phyloP scores from a whole-genome alignment of 371 early-diverging fungal species.

The Mucor racemosus region DNA sequence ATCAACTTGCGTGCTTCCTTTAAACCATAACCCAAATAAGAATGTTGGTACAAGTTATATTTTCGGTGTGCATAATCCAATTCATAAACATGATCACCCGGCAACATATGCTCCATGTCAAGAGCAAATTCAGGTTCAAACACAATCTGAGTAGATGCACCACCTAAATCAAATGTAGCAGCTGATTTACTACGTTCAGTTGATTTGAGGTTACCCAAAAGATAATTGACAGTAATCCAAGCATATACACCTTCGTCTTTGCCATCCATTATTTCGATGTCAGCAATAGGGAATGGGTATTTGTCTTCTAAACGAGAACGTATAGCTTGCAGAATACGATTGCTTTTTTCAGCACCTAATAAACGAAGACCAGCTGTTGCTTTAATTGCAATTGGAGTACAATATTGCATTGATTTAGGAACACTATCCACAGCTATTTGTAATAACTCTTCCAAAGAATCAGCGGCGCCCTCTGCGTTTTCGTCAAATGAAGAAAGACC shows the following conservation, averaged over 20 bases:
- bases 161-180: conserved; percentile 96
- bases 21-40: conserved; percentile 91
- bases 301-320: conserved; percentile 63
- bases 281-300: conserved; percentile 85
- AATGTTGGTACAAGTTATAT: conserved; percentile 91
- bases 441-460: conserved; percentile 81
- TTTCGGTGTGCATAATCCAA: conserved; percentile 70
- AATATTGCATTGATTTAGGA: conserved; percentile 58
- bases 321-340: conserved; percentile 76
- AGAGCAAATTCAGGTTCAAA: conserved; percentile 82
- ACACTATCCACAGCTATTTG: conserved; percentile 76
- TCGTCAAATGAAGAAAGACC: conserved; percentile 80
- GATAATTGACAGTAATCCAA: conserved; percentile 98
- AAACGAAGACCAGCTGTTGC: conserved; percentile 95
- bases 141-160: conserved; percentile 95
- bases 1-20: conserved; percentile 73
- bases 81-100: conserved; percentile 73
- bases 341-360: conserved; percentile 69
- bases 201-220: conserved; percentile 65
- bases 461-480: conserved; percentile 79
- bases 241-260: conserved; percentile 96
- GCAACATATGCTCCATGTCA: conserved; percentile 44
- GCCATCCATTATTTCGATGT: conserved; percentile 93
- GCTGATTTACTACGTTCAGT: conserved; percentile 66
- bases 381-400: conserved; percentile 94